These are phyloP conservation scores for Eucommia ulmoides DNA, from an alignment of 257 asterid species.

Conservation along the genomic window DNA sequence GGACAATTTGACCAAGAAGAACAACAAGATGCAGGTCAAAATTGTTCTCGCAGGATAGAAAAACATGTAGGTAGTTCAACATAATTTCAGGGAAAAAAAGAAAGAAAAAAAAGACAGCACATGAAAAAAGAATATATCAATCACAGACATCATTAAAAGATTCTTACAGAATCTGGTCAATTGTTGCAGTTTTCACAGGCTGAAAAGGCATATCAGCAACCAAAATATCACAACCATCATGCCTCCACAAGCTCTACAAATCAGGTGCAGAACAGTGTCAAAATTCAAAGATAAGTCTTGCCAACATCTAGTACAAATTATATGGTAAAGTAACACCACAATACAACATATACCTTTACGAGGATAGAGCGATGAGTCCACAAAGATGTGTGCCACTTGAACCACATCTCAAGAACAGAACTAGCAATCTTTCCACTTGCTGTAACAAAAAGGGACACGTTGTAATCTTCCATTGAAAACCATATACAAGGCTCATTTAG, in stretches of 20 bases:
- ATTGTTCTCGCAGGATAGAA: no score
- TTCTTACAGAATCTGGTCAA: slow-evolving; percentile 54
- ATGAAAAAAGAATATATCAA: neutral
- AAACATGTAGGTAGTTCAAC: no score
- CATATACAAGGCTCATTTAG: slow-evolving; percentile 11
- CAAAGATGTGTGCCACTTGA: slow-evolving; percentile 69
- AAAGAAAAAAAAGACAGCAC: neutral
- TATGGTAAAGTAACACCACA: neutral
- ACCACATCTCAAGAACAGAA: slow-evolving; percentile 76
- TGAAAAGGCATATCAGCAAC: slow-evolving; percentile 56
- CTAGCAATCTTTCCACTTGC: slow-evolving; percentile 42
- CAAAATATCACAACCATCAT: slow-evolving; percentile 18
- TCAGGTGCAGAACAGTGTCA: no score
- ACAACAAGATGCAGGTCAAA: no score
- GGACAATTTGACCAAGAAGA: no score
- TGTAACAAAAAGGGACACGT: slow-evolving; percentile 19
- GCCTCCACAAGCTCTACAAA: no score
- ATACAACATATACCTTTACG: slow-evolving; percentile 27
- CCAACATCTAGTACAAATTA: no score
- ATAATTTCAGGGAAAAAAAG: no score
- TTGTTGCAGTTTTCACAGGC: slow-evolving; percentile 42
- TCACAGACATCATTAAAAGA: neutral
- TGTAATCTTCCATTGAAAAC: no score
- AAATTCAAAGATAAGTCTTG: no score
- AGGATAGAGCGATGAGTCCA: slow-evolving; percentile 52